Evolutionary conservation across 139 green algal genomes (phyloP).

Genomic region (Pleodorina starrii): DNA sequence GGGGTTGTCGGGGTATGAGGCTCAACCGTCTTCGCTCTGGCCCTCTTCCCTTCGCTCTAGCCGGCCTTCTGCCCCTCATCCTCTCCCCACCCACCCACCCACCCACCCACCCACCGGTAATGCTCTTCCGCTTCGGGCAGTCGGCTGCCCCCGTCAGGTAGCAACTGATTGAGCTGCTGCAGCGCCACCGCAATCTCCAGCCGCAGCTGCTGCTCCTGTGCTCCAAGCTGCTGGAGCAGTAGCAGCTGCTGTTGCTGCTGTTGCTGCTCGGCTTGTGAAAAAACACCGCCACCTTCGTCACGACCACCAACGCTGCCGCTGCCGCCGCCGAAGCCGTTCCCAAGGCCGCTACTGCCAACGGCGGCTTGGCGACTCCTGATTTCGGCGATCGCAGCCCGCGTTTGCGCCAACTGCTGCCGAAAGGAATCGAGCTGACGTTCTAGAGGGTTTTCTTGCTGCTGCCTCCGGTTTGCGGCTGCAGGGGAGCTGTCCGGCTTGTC

Average conservation of each 20-base stretch:
- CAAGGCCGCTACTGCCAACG: neutral
- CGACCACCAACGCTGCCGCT: no score
- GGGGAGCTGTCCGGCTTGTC: neutral
- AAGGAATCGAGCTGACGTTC: neutral
- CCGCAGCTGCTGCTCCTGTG: neutral
- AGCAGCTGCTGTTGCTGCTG: no score
- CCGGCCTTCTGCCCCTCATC: no score
- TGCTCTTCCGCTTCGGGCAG: conserved; percentile 67
- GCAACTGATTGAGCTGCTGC: conserved; percentile 69
- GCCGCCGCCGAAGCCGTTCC: neutral
- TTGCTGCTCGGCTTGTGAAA: neutral
- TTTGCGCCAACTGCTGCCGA: neutral
- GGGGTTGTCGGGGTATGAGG: no score
- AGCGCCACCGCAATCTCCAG: conserved; percentile 60
- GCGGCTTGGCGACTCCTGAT: neutral
- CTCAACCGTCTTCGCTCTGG: no score
- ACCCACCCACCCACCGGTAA: no score
- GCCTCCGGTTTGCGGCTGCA: neutral
- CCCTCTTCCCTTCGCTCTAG: no score
- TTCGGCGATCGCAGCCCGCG: neutral
- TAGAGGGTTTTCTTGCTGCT: neutral
- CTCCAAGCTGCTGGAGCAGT: neutral
- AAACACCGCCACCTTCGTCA: no score
- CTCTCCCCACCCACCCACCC: no score
- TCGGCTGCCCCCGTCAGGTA: conserved; percentile 69